Evolutionary conservation across 2,329 filamentous ascomycete genomes (phyloP).

Genomic region (Pyrenophora tritici-repentis): DNA sequence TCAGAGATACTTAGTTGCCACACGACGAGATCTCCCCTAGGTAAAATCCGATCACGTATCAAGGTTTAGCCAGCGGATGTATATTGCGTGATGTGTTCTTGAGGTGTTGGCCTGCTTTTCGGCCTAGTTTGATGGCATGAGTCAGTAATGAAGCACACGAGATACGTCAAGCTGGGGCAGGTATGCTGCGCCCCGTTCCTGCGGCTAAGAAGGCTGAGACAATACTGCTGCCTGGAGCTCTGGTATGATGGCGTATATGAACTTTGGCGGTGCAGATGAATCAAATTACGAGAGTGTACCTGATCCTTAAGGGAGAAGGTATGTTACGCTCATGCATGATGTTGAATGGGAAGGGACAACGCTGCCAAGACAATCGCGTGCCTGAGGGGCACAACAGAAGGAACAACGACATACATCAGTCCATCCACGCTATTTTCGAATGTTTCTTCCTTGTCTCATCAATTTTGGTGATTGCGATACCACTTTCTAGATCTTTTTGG

Average conservation of each 20-base stretch:
- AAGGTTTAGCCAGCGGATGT: constrained; percentile 26
- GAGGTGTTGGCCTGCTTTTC: constrained; percentile 23
- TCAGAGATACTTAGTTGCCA: background rate
- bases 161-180: constrained; percentile 10
- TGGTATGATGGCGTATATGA: constrained; percentile 9
- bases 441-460: constrained; percentile 16
- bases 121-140: constrained; percentile 26
- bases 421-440: constrained; percentile 31
- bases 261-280: constrained; percentile 2
- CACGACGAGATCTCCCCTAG: background rate
- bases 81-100: constrained; percentile 20
- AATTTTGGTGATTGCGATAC: constrained; percentile 28
- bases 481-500: constrained; percentile 14
- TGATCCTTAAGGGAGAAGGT: background rate
- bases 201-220: constrained; percentile 30
- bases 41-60: constrained; percentile 7
- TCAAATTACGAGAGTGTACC: background rate
- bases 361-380: constrained; percentile 22
- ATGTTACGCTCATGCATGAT: constrained; percentile 11
- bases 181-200: constrained; percentile 30
- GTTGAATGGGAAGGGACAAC: constrained; percentile 13
- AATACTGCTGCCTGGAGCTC: constrained; percentile 29
- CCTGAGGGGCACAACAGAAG: constrained; percentile 26
- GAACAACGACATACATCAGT: constrained; percentile 44
- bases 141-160: constrained; percentile 22